Evolutionary conservation across 148 eudicot genomes (phyloP).

Genomic region (Euryodendron excelsum): DNA sequence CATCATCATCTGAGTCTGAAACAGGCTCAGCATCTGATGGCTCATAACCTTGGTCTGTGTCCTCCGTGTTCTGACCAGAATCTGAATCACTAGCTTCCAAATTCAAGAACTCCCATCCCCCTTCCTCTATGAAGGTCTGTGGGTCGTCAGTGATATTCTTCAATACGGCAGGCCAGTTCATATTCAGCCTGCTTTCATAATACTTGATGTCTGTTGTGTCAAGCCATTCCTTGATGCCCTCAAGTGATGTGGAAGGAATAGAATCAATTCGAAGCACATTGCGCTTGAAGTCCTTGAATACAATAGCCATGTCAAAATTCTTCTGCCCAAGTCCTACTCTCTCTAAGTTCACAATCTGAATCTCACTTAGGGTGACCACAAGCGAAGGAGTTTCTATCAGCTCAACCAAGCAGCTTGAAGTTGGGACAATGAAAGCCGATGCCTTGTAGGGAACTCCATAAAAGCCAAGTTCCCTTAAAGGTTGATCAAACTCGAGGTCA

Average conservation of each 20-base stretch:
- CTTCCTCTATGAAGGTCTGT: conserved; percentile 66
- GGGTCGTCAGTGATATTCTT: conserved; percentile 91
- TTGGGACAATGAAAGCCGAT: conserved; percentile 90
- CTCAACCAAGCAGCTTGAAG: conserved; percentile 91
- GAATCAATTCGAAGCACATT: conserved; percentile 91
- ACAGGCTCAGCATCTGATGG: conserved; percentile 85
- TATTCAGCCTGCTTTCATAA: conserved; percentile 88
- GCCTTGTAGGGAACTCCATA: conserved; percentile 90
- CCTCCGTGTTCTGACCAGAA: conserved; percentile 61
- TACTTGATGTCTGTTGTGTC: conserved; percentile 89
- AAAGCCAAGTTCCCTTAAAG: conserved; percentile 93
- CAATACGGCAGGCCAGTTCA: conserved; percentile 82
- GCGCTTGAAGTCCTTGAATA: conserved; percentile 88
- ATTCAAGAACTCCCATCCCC: conserved; percentile 96
- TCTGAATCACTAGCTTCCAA: conserved; percentile 87
- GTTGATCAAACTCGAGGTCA: conserved; percentile 91
- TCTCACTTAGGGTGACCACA: conserved; percentile 69
- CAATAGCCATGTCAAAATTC: conserved; percentile 89
- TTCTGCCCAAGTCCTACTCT: conserved; percentile 93
- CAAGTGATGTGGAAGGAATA: conserved; percentile 74
- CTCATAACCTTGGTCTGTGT: conserved; percentile 81
- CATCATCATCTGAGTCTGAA: conserved; percentile 86
- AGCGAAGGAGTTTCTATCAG: conserved; percentile 79
- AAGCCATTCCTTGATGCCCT: conserved; percentile 93
- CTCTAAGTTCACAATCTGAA: conserved; percentile 90